Base-by-base conservation (phyloP, 2,329 filamentous ascomycete genomes). In the Diplodia scrobiculata region DNA sequence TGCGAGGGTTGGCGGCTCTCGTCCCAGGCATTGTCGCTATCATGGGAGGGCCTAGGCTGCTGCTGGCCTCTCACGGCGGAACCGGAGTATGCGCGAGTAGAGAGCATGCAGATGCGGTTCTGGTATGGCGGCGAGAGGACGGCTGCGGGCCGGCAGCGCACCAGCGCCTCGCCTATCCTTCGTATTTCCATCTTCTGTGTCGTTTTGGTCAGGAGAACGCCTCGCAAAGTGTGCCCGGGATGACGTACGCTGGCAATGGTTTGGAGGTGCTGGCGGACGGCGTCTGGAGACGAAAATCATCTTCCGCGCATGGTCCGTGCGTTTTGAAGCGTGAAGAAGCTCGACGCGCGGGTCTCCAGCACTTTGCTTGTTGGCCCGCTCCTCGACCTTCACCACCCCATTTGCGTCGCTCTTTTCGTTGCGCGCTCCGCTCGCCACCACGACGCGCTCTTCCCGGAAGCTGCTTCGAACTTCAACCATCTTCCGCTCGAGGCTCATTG, bases 121-220 rank as follows among this genome's bases (percentile, higher is more conserved):
- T 65, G 50, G 63, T 27, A 54, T 21, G 64, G 64, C 45, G 47
- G 64, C 13, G 50, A 55, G 48, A 55, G 55, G 21, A 65, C 19
- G 69, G 55, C 68, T 70, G 66, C 38, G 17, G 66, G 68, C n/a
- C 66, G 67, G n/a, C 63, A 66, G 67, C 73, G 76, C 66, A 74
- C 62, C 32, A 77, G 67, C 54, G 70, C 67, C 60, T 73, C 71
- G 48, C 70, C 72, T n/a, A 70, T 71, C 29, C 70, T 65, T 65
- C 71, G 70, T 36, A 73, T 17, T 47, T 77, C 74, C 75, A 77
- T 77, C 29, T 52, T 36, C 58, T 62, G 45, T 36, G 45, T 11
- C 32, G 17, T 13, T 5, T 17, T 14, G 1, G 34, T 53, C 34
- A 63, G 60, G 48, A 62, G 27, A 19, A 19, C 3, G 58, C 45